Evolutionary conservation across 2,329 filamentous ascomycete genomes (phyloP), one percentile per base, ranked within the genome.

Genomic region (Colletotrichum euphorbiae): DNA sequence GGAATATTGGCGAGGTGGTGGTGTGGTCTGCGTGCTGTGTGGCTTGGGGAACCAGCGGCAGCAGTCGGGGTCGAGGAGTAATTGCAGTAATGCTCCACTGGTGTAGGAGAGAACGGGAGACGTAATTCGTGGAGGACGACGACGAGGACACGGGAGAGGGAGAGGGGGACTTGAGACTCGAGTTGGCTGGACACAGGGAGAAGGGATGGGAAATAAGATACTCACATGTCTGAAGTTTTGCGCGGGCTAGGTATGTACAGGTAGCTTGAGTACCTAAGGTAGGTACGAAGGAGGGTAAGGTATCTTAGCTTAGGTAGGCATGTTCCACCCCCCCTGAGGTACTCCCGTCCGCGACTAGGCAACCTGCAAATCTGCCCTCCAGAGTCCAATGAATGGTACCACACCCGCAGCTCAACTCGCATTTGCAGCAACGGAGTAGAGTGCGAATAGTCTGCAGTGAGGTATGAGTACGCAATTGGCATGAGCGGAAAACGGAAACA

Each of bases 141-240:
- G 36, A 38, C 1, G 33, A 38, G 33, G 12, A 55, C 31, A 7
- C 17, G 28, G 48, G 38, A 57, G 7, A 45, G 38, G 24, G 43
- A 48, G 13, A 24, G 43, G 15, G 28, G 6, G 6, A 8, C 6
- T 7, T 28, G 28, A 28, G 28, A 28, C 28, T 28, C 28, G 28
- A 28, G 28, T 28, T 28, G 7, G 28, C 28, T 28, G 28, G 28
- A 28, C 28, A 7, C 7, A 28, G 3, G 38, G n/a, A 17, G 24
- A 40, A 50, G 48, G 15, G 24, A 46, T n/a, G 59, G n/a, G 38
- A 46, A 65, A 68, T 57, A 64, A 28, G 28, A 28, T 28, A 28
- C 65, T 68, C 65, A 68, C 65, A 68, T 68, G 65, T 59, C 61
- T 54, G 3, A 19, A 52, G 33, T 17, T 52, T 42, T 43, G 46